These are phyloP conservation scores for Zostera marina DNA, from an alignment of 116 monocot genomes.

Conservation along the genomic window DNA sequence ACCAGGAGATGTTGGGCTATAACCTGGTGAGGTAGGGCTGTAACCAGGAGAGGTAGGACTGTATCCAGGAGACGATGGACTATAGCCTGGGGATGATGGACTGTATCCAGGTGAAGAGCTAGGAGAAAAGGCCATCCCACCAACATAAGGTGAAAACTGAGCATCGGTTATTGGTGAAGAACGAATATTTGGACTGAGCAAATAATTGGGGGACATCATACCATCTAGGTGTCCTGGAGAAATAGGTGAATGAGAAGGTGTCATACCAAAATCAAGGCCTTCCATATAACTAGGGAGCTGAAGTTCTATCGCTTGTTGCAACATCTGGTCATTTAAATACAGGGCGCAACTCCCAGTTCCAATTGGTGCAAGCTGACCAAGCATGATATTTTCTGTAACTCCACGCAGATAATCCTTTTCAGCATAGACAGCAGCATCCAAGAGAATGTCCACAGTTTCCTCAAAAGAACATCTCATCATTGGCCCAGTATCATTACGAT, in stretches of 20 bases:
- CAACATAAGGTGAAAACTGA: conserved; percentile 95
- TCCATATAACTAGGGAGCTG: conserved; percentile 97
- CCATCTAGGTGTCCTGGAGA: conserved; percentile 86
- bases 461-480: conserved; percentile 99
- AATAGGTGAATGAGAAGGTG: conserved; percentile 66
- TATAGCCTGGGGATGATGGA: conserved; percentile 54
- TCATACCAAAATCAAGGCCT: conserved; percentile 91
- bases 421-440: conserved; percentile 95
- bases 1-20: conserved; percentile 68
- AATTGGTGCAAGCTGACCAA: conserved; percentile 95
- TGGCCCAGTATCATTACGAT: conserved; percentile 92
- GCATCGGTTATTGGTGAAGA: conserved; percentile 90
- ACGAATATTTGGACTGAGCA: conserved; percentile 80
- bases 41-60: conserved; percentile 90
- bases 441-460: conserved; percentile 95
- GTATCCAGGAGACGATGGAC: conserved; percentile 58
- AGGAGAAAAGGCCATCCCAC: conserved; percentile 90
- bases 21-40: conserved; percentile 81
- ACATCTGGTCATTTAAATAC: conserved; percentile 90
- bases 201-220: conserved; percentile 93
- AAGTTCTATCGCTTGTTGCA: conserved; percentile 91
- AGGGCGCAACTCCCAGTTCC: conserved; percentile 76
- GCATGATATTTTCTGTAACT: conserved; percentile 98
- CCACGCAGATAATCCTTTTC: conserved; percentile 82
- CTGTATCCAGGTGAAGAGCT: conserved; percentile 72